Evolutionary conservation across 768 basidiomycete species (phyloP).

Genomic region (Gyrodon lividus): DNA sequence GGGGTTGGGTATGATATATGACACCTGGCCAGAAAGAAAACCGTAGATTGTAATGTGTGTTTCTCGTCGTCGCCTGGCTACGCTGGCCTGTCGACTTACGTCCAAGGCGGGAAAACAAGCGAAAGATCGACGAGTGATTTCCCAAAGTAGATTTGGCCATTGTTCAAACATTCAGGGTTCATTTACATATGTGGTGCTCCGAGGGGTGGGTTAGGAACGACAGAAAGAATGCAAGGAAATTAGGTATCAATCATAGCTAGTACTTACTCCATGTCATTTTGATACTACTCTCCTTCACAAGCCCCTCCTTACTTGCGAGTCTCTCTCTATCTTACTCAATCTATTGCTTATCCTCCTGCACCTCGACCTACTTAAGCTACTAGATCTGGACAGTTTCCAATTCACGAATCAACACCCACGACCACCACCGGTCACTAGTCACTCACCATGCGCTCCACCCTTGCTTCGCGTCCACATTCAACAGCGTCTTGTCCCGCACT

Average conservation of each 20-base stretch:
- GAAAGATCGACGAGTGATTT: background rate
- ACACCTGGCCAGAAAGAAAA: background rate
- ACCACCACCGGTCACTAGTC: background rate
- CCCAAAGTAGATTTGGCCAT: background rate
- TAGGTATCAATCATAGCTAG: background rate
- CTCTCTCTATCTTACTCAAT: background rate
- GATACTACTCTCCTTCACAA: constrained; percentile 1
- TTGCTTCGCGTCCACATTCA: background rate
- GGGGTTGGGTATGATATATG: background rate
- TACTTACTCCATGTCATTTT: background rate
- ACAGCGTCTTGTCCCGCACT: background rate
- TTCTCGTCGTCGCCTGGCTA: background rate
- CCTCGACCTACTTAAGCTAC: background rate
- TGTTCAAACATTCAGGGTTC: no score
- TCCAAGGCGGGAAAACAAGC: background rate
- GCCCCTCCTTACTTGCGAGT: constrained; percentile 1
- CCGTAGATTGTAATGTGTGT: background rate
- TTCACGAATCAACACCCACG: background rate
- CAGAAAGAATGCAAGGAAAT: background rate
- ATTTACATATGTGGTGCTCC: no score
- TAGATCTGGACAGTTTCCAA: background rate
- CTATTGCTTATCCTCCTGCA: background rate
- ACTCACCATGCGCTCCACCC: constrained; percentile 1
- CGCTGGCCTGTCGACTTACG: background rate
- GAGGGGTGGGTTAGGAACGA: no score